phyloP scores from a whole-genome alignment of 2,329 filamentous ascomycete species.

The Capronia americana region DNA sequence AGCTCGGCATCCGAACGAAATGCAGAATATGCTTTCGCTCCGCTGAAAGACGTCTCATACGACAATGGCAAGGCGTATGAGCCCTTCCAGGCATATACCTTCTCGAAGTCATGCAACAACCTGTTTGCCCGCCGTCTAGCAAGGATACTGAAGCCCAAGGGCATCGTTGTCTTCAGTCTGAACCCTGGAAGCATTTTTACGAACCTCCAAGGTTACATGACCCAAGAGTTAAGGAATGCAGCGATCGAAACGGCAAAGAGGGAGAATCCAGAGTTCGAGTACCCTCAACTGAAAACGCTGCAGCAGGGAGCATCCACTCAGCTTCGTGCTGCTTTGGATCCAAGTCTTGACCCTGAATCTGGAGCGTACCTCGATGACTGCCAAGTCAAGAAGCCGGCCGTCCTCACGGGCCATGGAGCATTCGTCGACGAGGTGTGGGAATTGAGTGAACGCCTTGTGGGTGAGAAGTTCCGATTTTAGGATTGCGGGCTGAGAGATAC shows the following conservation, averaged over 20 bases:
- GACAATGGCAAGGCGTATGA: constrained; percentile 43
- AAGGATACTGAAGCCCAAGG: constrained; percentile 19
- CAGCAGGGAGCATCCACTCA: constrained; percentile 45
- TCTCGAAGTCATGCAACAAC: constrained; percentile 57
- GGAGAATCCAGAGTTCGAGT: constrained; percentile 29
- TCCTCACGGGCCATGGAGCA: constrained; percentile 21
- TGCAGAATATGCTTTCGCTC: constrained; percentile 41
- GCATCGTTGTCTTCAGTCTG: constrained; percentile 27
- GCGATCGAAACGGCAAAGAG: constrained; percentile 13
- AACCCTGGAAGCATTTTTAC: constrained; percentile 34
- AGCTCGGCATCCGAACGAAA: constrained; percentile 33
- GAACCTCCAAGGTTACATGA: constrained; percentile 31
- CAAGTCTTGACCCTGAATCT: constrained; percentile 31
- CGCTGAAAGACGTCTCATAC: constrained; percentile 45
- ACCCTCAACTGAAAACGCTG: constrained; percentile 36
- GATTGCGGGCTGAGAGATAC: background rate
- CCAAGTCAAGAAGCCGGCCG: constrained; percentile 43
- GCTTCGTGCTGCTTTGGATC: constrained; percentile 46
- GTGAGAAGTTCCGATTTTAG: constrained; percentile 44
- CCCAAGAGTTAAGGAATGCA: constrained; percentile 20
- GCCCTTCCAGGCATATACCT: constrained; percentile 51
- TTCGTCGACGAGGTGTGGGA: constrained; percentile 54
- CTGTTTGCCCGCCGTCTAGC: constrained; percentile 40
- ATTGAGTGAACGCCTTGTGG: constrained; percentile 54
- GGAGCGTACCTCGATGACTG: constrained; percentile 51